A percentile compares a stretch with the other conserved stretches of the same genome.
These are phyloP conservation scores for Pseudogymnoascus sp. DNA, from an alignment of 2,329 filamentous ascomycete genomes.

Conservation along the genomic window DNA sequence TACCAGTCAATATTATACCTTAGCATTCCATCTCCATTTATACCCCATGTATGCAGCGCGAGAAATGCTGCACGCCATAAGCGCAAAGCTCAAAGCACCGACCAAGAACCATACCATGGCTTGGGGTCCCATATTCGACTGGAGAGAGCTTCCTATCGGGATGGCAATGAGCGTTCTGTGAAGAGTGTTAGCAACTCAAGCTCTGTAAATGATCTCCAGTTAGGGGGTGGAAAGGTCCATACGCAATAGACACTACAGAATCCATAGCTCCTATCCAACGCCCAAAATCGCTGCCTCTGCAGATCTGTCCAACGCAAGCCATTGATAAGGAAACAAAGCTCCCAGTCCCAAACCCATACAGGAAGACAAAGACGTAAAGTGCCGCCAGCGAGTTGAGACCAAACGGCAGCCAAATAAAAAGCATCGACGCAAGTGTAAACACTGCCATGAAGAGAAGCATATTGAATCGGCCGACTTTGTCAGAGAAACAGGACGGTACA, in stretches of 20 bases:
- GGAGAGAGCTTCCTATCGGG: neutral
- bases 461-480: conserved; percentile 6
- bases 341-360: conserved; percentile 11
- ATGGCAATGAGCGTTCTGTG: neutral
- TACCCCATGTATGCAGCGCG: neutral
- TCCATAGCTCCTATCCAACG: conserved; percentile 5
- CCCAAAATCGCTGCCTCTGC: neutral
- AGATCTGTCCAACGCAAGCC: conserved; percentile 13
- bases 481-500: neutral
- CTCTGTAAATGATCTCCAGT: neutral
- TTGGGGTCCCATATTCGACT: neutral
- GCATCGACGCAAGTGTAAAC: neutral
- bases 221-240: neutral
- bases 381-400: conserved; percentile 5
- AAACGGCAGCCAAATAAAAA: conserved; percentile 3
- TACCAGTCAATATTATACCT: neutral
- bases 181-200: neutral
- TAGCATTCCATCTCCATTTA: conserved; percentile 5
- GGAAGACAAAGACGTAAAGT: conserved; percentile 10
- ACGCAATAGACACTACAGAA: conserved; percentile 4
- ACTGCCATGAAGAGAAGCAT: conserved; percentile 10
- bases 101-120: conserved; percentile 2
- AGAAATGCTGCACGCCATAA: neutral
- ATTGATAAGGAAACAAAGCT: conserved; percentile 12
- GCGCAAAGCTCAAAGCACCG: neutral